Evolutionary conservation across 495 filamentous ascomycete genomes (phyloP), one percentile per base, ranked within the genome.

Genomic region (Chlorociboria aeruginascens): DNA sequence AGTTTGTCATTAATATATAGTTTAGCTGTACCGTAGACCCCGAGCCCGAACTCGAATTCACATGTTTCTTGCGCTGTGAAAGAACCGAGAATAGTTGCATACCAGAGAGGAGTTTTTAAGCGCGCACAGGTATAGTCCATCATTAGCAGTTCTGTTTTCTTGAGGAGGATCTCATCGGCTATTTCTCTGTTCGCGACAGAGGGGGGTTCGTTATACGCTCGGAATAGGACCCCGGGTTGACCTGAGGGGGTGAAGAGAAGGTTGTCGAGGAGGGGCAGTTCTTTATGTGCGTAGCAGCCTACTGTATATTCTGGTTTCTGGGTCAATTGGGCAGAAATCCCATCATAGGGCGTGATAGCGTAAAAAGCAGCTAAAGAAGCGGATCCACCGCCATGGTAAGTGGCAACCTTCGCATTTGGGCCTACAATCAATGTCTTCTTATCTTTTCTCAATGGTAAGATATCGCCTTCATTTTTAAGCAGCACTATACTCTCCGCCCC

Each of bases 401-500:
- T 71, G 1, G 81, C 76, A 28, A 78, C 61, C 55, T 81, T 83
- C 32, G 83, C 74, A 58, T 89, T 90, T 11, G 85, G 85, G 6
- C 85, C 85, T 34, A 71, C 57, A 11, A 71, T 61, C 30, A 69
- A 59, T 43, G 70, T 68, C 69, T 77, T 77, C 55, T 79, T 78
- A 16, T 72, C 67, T 52, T 74, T 78, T 42, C 73, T 76, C 12
- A 90, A 62, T 1, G 85, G 85, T 6, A 90, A 65, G 14, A 80
- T 62, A 36, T 68, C 66, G n/a, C 69, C 67, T 8, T 85, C 73
- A 38, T 89, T 89, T 63, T 86, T 86, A 46, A 89, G 66, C 8
- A 89, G 69, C 7, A 87, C 83, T 17, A 84, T 78, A 32, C 76
- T 76, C 48, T 87, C 82, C 1, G 74, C 71, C 9, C 79, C 84